Base-by-base conservation (phyloP, 2,329 filamentous ascomycete genomes). In the Daldinia sp. region DNA sequence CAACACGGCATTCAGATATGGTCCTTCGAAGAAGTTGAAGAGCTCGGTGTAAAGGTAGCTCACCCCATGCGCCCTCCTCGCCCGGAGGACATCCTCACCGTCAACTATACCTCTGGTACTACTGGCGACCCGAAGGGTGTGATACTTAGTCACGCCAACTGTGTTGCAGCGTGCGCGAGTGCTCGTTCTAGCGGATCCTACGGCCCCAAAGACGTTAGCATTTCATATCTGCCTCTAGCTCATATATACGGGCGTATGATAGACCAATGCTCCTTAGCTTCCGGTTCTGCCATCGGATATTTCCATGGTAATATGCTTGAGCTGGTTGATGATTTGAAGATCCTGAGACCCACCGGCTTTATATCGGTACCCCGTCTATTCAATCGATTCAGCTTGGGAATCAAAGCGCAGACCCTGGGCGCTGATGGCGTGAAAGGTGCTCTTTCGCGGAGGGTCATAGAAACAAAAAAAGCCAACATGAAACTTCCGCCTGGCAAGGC, bases 261-360 rank as follows among this genome's bases (percentile, higher is more conserved):
- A 37, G 95, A 99, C 75, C 91, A 96, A 75, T 82, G 83, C 3
- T 85, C 87, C 11, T 81, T 97, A 13, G 87, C 90, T 72, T 83
- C 86, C 53, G 94, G 93, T 56, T 87, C 86, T 30, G 81, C 87
- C 7, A 88, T 97, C 70, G 95, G 94, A 10, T 99, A 94, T 78
- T 99, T 97, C 85, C 92, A 95, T 71, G 95, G 95, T 56, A 93
- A 97, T 74, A 90, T 97, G 65, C 75, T 91, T 10, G 91, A 91
- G 67, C 82, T 99, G 15, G 88, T 96, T 0, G 95, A 99, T 61
- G 95, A 99, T 74, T 79, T 99, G 79, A 96, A 98, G 81, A 77
- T 93, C 35, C 83, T 99, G 58, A 87, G 88, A 61, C 95, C 95
- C 0, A 95, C 90, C 10, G 85, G 85, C 9, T 93, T 99, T 77